Base-by-base conservation (phyloP, 371 early-diverging fungal species). In the Zychaea mexicana region DNA sequence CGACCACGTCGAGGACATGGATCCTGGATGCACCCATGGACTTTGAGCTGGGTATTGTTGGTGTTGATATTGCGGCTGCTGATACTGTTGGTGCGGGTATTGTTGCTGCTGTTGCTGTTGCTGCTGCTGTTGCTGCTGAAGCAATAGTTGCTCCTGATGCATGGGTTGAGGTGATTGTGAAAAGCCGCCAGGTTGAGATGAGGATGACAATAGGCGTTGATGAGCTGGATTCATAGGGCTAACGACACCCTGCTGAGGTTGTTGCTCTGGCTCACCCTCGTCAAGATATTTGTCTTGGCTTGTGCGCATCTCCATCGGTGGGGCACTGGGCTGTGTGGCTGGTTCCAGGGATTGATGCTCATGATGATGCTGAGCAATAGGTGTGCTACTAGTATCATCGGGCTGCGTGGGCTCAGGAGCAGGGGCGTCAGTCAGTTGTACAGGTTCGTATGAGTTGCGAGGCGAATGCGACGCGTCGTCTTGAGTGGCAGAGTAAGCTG, bases 401-500 rank as follows among this genome's bases (percentile, higher is more conserved):
- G 1, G 15, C 42, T 42, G 42, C n/a, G 15, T 42, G 13, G 42
- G 13, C 4, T 7, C 15, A 7, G 42, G 49, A 17, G 24, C 22
- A 49, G 49, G 49, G 1, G 49, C 24, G 22, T 49, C 49, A 8
- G 49, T 9, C 10, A 49, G 49, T 22, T 49, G 49, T 24, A 49
- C 49, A 13, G 66, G 60, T 5, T 62, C 66, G 31, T 70, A 52
- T 24, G 70, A 57, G 27, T 70, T 70, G 31, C 62, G 61, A 8
- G 70, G 70, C 13, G 70, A 63, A 22, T 61, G 61, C 21, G 28
- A 39, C 28, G 13, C 54, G 19, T 30, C 36, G 2, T 56, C 49
- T 52, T 53, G 42, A 39, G 36, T 53, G 22, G 55, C 65, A 19
- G 65, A 62, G 54, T 79, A 79, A 30, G 79, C 76, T 39, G 79